Conservation (phyloP, 2,329 filamentous ascomycete species). For the Geosmithia putterillii region DNA sequence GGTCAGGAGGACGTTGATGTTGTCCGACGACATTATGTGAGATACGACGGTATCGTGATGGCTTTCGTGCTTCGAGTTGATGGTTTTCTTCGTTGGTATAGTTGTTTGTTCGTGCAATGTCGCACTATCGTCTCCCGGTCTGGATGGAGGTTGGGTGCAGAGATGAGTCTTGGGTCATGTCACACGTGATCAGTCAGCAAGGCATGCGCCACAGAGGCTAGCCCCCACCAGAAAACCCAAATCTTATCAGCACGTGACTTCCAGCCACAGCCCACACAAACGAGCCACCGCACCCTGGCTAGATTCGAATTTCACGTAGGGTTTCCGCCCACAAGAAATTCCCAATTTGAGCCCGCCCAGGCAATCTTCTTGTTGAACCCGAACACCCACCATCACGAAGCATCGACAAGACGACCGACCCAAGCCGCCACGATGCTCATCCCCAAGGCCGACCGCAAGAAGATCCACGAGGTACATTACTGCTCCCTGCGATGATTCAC, state of each 20-base stretch:
- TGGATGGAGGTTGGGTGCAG: too few relatives aligned
- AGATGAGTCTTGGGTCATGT: too few relatives aligned
- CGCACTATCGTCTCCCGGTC: too few relatives aligned
- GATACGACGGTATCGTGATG: background rate
- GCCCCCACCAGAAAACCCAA: background rate
- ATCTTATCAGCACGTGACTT: slow-evolving; percentile 19
- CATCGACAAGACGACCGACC: slow-evolving; percentile 29
- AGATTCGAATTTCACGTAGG: slow-evolving; percentile 22
- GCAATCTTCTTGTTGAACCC: slow-evolving; percentile 13
- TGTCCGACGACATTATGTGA: slow-evolving; percentile 37
- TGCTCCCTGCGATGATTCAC: background rate
- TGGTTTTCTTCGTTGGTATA: background rate
- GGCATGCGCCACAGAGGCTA: slow-evolving; percentile 1
- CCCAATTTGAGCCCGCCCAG: slow-evolving; percentile 27
- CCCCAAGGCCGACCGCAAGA: slow-evolving; percentile 99
- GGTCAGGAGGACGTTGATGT: slow-evolving; percentile 72
- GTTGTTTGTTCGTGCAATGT: too few relatives aligned
- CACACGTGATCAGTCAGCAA: background rate
- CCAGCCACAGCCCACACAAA: slow-evolving; percentile 12
- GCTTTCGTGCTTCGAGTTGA: background rate
- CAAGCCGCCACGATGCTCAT: slow-evolving; percentile 76
- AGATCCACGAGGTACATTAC: slow-evolving; percentile 72
- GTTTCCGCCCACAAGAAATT: slow-evolving; percentile 33
- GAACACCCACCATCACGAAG: slow-evolving; percentile 30
- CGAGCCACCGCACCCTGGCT: slow-evolving; percentile 19